These are phyloP conservation scores for Fusarium sp. DNA, from an alignment of 2,329 filamentous ascomycete genomes.

Conservation along the genomic window DNA sequence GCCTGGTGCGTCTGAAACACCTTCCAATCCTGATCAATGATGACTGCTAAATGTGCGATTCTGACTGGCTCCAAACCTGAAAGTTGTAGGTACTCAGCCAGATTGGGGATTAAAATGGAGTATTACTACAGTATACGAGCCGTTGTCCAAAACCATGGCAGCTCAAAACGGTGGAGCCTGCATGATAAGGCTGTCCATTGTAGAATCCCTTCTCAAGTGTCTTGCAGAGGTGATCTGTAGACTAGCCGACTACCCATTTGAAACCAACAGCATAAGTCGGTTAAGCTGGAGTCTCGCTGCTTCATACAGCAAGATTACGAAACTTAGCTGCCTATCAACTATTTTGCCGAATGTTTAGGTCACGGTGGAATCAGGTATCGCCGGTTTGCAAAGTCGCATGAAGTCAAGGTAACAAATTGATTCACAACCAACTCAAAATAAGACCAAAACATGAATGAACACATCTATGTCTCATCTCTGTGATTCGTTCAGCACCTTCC, in stretches of 20 bases:
- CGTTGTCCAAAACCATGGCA: rapidly evolving
- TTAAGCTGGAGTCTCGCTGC: too few species aligned
- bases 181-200: neutral
- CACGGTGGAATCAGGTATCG: rapidly evolving
- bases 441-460: rapidly evolving
- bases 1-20: neutral
- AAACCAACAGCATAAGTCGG: rapidly evolving
- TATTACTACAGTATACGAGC: neutral
- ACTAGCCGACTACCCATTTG: neutral
- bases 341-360: rapidly evolving
- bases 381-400: neutral
- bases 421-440: too few species aligned
- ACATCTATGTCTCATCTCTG: neutral
- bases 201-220: neutral
- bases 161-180: neutral
- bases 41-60: neutral
- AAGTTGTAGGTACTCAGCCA: rapidly evolving
- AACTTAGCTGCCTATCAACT: neutral
- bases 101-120: too few species aligned
- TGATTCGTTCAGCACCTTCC: neutral
- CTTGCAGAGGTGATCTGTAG: neutral
- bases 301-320: neutral
- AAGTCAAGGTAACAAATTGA: neutral
- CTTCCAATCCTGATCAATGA: neutral
- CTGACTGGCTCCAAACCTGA: rapidly evolving